Conservation (phyloP, 2,329 filamentous ascomycete genomes). For the Phaeosphaeriaceae sp. region DNA sequence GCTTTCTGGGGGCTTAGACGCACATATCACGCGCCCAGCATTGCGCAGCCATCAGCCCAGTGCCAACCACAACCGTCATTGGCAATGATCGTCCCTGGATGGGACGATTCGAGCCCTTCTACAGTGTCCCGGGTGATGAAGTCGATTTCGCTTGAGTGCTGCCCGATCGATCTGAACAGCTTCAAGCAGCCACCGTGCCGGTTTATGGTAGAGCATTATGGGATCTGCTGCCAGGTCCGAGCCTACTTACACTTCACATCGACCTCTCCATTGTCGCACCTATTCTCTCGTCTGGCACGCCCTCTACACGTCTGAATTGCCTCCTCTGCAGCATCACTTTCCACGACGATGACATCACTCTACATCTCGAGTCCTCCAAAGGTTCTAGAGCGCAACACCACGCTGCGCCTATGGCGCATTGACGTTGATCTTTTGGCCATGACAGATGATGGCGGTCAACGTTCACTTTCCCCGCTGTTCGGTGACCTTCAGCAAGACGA, state of each 20-base stretch:
- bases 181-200: slow-evolving; percentile 4
- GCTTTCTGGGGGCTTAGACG: not conserved
- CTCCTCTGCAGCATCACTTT: not conserved
- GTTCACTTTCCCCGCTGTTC: not conserved
- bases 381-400: not conserved
- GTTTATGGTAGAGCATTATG: not conserved
- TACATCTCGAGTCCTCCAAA: not conserved
- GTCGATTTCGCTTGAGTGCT: not conserved
- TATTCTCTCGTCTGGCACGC: not conserved
- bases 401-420: slow-evolving; percentile 1
- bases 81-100: not conserved
- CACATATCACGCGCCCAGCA: slow-evolving; percentile 5
- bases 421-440: not conserved
- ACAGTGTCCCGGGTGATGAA: slow-evolving; percentile 3
- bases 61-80: not conserved
- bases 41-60: slow-evolving; percentile 5
- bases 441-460: not conserved
- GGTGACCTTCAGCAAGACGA: not conserved
- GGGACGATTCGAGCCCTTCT: not conserved
- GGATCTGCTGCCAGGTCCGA: not conserved
- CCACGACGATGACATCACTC: slow-evolving; percentile 7
- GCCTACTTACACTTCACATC: not conserved
- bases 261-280: not conserved
- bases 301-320: not conserved
- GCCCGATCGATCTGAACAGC: slow-evolving; percentile 13